Evolutionary conservation across 2,329 filamentous ascomycete genomes (phyloP).

Genomic region (Ascochyta lentis): DNA sequence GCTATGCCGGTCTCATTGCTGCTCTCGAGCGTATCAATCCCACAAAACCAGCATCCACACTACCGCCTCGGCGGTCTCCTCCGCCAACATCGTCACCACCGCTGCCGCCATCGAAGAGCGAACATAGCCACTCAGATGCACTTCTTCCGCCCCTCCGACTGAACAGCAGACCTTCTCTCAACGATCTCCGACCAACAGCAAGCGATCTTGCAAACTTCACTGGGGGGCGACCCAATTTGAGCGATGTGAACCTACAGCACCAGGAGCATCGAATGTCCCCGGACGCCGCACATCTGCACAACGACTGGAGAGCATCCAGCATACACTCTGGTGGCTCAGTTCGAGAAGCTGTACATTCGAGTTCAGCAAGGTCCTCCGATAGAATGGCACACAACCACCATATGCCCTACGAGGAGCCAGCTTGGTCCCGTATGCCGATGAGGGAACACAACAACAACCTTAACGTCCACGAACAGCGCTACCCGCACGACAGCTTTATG

Average conservation of each 20-base stretch:
- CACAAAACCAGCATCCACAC: constrained; percentile 28
- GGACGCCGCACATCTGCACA: not conserved
- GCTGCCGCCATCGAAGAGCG: constrained; percentile 28
- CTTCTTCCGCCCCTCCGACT: constrained; percentile 6
- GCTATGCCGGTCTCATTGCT: constrained; percentile 70
- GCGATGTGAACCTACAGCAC: constrained; percentile 19
- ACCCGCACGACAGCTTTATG: constrained; percentile 21
- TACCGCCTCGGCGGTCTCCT: constrained; percentile 35
- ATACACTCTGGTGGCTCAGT: constrained; percentile 25
- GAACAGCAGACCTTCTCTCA: constrained; percentile 23
- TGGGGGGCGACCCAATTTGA: constrained; percentile 5
- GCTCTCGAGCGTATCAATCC: constrained; percentile 63
- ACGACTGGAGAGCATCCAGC: constrained; percentile 21
- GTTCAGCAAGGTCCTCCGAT: constrained; percentile 15
- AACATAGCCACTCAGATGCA: constrained; percentile 1
- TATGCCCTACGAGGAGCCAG: constrained; percentile 24
- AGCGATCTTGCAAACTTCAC: constrained; percentile 1
- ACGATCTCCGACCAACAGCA: constrained; percentile 16
- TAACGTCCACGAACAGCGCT: constrained; percentile 25
- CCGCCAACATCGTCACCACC: constrained; percentile 39
- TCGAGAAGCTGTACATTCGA: not conserved
- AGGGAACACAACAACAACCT: constrained; percentile 31
- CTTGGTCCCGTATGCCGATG: constrained; percentile 21
- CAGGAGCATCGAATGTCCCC: constrained; percentile 4
- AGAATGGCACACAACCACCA: constrained; percentile 24